Conservation (phyloP, 1,139 yeast species). For the Arxiozyma slooffiae region DNA sequence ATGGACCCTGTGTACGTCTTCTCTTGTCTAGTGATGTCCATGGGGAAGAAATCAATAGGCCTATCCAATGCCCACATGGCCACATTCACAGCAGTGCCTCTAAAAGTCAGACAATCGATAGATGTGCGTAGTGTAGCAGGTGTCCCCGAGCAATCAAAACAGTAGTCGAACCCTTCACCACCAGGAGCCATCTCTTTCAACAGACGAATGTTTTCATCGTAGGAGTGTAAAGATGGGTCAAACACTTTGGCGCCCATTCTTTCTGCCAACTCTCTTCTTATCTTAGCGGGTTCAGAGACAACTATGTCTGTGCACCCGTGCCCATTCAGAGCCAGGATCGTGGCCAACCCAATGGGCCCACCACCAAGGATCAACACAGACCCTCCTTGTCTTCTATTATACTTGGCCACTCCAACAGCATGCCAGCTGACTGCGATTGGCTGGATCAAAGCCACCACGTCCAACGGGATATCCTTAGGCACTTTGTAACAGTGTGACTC, state of each 20-base stretch:
- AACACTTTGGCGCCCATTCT: conserved; percentile 42
- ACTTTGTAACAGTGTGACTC: conserved; percentile 40
- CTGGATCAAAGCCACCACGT: conserved; percentile 47
- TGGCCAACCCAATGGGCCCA: conserved; percentile 55
- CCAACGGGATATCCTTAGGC: conserved; percentile 41
- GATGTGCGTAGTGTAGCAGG: conserved; percentile 46
- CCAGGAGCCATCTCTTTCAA: conserved; percentile 37
- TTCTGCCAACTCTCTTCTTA: conserved; percentile 45
- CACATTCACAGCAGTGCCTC: conserved; percentile 54
- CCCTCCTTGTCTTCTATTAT: conserved; percentile 34
- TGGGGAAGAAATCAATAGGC: conserved; percentile 40
- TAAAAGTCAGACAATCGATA: conserved; percentile 43
- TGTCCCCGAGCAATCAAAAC: conserved; percentile 56
- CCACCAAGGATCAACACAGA: conserved; percentile 49
- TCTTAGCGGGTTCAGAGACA: conserved; percentile 50
- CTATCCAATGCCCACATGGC: conserved; percentile 48
- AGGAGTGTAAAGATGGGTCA: conserved; percentile 37
- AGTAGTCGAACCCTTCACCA: conserved; percentile 46
- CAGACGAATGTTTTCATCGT: conserved; percentile 31
- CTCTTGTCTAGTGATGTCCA: conserved; percentile 41
- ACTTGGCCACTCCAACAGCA: conserved; percentile 40
- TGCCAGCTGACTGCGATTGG: conserved; percentile 55
- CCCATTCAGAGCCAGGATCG: conserved; percentile 48
- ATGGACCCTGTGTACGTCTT: conserved; percentile 42
- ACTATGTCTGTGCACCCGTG: conserved; percentile 45